Base-by-base conservation (phyloP, 2,329 filamentous ascomycete species). In the Aspergillus neotritici region DNA sequence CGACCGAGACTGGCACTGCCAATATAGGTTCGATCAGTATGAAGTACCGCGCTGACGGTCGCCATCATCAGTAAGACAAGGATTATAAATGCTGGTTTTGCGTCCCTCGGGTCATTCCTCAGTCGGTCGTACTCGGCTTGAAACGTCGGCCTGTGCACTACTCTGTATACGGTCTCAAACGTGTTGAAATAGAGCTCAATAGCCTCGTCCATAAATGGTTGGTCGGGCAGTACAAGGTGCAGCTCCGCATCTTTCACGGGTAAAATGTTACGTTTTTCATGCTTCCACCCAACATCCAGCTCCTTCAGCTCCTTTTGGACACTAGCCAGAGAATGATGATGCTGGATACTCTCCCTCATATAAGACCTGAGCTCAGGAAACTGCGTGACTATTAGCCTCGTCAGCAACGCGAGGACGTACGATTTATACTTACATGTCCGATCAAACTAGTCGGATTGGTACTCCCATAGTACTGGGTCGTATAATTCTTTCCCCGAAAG, bases 71-170 rank as follows among this genome's bases (percentile, higher is more conserved):
- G 36, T 16, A 58, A 37, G n/a, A 57, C n/a, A 11, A 52, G 37
- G 3, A 54, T 35, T 11, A 53, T 34, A 28, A 55, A 53, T 12
- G 45, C 48, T 4, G 54, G 48, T 17, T 45, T 44, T n/a, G 48
- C 47, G 7, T 43, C 34, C 9, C 31, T 29, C 5, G 37, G 47
- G 13, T 53, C 42, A 6, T 44, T 11, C 42, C 47, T 52, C 15
- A 55, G 49, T 12, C 37, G 16, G 11, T 46, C 41, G 43, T 59
- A 60, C 32, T 59, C 55, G 14, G 47, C 43, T 31, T 37, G 44
- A 36, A 60, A 59, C 16, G 44, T 54, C 3, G 53, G 56, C 3
- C 41, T 38, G 37, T 60, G 57, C 9, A 60, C 31, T 13, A 60
- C 51, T 2, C 50, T 47, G 41, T 58, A 58, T 0, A 48, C 41